A percentile compares a stretch with the other conserved stretches of the same genome.
phyloP scores from a whole-genome alignment of 2,329 filamentous ascomycete genomes.

The Fusarium pseudocircinatum region DNA sequence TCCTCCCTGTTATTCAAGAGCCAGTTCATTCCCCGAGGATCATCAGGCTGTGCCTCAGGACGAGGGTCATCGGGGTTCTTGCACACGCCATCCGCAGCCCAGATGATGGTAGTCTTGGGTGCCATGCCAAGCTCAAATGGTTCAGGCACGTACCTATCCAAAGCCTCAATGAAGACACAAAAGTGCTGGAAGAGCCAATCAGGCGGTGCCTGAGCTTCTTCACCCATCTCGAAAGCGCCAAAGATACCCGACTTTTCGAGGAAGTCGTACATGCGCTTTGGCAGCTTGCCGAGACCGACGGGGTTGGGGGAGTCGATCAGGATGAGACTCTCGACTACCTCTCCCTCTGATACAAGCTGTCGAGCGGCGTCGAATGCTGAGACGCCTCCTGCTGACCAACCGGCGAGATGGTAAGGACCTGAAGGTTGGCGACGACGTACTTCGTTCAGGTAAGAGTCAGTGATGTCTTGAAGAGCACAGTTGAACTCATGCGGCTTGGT shows the following conservation, averaged over 20 bases:
- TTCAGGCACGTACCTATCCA: neutral
- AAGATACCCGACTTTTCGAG: neutral
- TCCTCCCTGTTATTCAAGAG: neutral
- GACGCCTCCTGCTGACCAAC: neutral
- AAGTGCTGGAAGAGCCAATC: conserved; percentile 2
- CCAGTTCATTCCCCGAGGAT: neutral
- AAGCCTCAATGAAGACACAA: neutral
- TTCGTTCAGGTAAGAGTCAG: neutral
- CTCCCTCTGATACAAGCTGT: accelerated
- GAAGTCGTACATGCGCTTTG: conserved; percentile 4
- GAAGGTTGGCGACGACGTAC: neutral
- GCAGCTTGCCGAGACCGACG: neutral
- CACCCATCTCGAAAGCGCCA: neutral
- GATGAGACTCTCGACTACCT: neutral
- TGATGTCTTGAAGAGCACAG: neutral
- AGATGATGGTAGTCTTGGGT: neutral
- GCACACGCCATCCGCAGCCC: neutral
- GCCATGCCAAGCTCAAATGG: neutral
- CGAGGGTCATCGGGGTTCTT: neutral
- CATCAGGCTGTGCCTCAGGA: neutral
- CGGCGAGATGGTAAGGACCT: neutral
- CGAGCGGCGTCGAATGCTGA: neutral
- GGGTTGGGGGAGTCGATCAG: neutral
- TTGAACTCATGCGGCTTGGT: neutral
- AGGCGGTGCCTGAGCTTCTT: neutral